Evolutionary conservation across 176 grass and related monocot species (phyloP), one percentile per base, ranked within the genome.

Genomic region (Triticum timopheevii): DNA sequence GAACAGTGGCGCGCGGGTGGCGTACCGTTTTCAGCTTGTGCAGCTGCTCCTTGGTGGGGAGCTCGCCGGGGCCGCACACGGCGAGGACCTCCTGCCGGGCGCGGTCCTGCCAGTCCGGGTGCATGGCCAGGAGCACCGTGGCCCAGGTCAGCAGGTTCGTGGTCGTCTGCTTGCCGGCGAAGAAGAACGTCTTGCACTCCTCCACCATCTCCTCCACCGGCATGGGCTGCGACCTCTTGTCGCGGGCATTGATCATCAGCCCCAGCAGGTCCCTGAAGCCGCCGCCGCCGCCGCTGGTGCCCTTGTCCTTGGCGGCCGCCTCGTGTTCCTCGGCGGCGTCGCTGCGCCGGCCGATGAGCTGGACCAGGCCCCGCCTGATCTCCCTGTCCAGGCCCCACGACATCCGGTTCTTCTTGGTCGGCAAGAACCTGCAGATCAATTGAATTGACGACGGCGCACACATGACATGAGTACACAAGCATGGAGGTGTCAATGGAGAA

Each of bases 151-250:
- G 87, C 10, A 98, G 80, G 85, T 98, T 95, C 16, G 95, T 92
- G 49, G 95, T 95, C 2, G 95, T 98, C 89, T 98, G 93, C 91
- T 98, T 98, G 44, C 96, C 96, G 40, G 96, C 96, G 81, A 98
- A 98, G 86, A 98, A 98, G 93, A 94, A 95, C 38, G 93, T 98
- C 96, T 98, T 98, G 96, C 96, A 98, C 86, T 98, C 96, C 90
- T 98, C 95, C 77, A 98, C 87, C 79, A 98, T 98, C 52, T 95
- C 95, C 59, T 79, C 68, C 42, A 92, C 82, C 44, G 87, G 89
- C 9, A 98, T 95, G 73, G 82, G 66, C 52, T 61, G 67, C 63
- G 39, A 15, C 89, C 45, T 80, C 66, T 61, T 54, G 42, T 62
- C 79, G 22, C 12, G 39, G 7, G 88, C 87, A 82, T 95, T 91